Conservation (phyloP, 2,329 filamentous ascomycete genomes). For the Aureobasidium namibiae region DNA sequence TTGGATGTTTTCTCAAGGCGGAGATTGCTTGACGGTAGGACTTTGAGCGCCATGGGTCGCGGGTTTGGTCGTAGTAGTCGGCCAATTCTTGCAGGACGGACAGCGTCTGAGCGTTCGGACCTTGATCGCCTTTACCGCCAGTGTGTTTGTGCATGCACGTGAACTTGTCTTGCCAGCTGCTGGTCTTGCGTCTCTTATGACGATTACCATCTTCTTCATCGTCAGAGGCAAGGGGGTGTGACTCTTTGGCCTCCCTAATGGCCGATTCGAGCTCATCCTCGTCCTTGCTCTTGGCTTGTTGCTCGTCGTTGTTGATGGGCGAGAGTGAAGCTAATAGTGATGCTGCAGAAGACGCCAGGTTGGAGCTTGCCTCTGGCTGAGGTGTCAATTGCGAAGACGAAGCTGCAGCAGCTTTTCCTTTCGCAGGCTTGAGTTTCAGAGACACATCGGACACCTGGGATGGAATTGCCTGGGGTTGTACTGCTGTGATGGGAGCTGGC, state of each 20-base stretch:
- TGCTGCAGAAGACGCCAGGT: neutral
- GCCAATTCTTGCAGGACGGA: slow-evolving; percentile 70
- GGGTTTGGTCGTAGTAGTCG: slow-evolving; percentile 64
- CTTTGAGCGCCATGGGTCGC: slow-evolving; percentile 66
- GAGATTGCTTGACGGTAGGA: slow-evolving; percentile 71
- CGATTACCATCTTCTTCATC: neutral
- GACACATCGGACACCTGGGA: slow-evolving; percentile 27
- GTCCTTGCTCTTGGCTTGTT: neutral
- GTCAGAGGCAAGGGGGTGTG: slow-evolving; percentile 6
- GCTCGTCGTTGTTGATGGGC: neutral
- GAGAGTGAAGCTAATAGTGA: neutral
- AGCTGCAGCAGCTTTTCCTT: slow-evolving; percentile 33
- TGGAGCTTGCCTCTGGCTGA: slow-evolving; percentile 27
- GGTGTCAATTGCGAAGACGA: slow-evolving; percentile 32
- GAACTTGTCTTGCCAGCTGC: slow-evolving; percentile 36
- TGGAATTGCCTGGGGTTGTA: neutral
- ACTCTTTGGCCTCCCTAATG: slow-evolving; percentile 22
- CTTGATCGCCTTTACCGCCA: slow-evolving; percentile 33
- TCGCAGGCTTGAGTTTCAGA: slow-evolving; percentile 43
- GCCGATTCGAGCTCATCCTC: slow-evolving; percentile 15
- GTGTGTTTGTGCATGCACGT: slow-evolving; percentile 53
- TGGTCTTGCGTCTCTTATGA: slow-evolving; percentile 11
- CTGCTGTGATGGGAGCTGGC: neutral
- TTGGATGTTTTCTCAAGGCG: slow-evolving; percentile 58
- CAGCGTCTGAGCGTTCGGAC: slow-evolving; percentile 70